Percentiles rank a stretch among this genome's conserved stretches.
Conservation (phyloP, 305 asterid genomes). For the Petunia hybrid region DNA sequence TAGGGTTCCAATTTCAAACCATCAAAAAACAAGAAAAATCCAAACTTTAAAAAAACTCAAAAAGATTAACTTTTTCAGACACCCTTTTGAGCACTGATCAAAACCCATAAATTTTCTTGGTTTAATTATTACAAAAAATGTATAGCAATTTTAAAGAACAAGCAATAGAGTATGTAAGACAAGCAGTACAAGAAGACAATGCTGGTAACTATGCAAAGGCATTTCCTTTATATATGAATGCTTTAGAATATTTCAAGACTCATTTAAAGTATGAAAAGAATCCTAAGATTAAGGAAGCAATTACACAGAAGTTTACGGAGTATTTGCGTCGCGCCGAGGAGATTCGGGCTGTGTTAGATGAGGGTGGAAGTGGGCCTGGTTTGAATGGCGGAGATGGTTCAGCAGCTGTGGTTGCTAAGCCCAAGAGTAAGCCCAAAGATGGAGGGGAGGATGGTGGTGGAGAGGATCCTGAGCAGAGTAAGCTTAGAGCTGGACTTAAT, state of each 20-base stretch:
- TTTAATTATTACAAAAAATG: slow-evolving; percentile 48
- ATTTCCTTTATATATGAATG: slow-evolving; percentile 91
- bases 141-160: slow-evolving; percentile 98
- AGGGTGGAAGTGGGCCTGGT: slow-evolving; percentile 81
- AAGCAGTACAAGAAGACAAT: slow-evolving; percentile 93
- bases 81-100: slow-evolving; percentile 13
- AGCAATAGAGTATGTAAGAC: slow-evolving; percentile 93
- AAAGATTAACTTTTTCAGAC: background rate
- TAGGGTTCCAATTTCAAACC: background rate
- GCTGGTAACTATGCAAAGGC: slow-evolving; percentile 92
- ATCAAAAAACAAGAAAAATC: slow-evolving; percentile 38
- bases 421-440: slow-evolving; percentile 80
- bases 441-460: slow-evolving; percentile 64
- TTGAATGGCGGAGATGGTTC: slow-evolving; percentile 79
- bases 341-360: slow-evolving; percentile 87
- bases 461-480: slow-evolving; percentile 85
- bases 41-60: background rate
- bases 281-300: slow-evolving; percentile 95
- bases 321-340: slow-evolving; percentile 97
- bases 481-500: slow-evolving; percentile 83
- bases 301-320: slow-evolving; percentile 92
- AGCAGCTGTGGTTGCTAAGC: slow-evolving; percentile 78
- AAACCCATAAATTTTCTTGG: slow-evolving; percentile 17
- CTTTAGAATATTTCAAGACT: slow-evolving; percentile 89
- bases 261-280: slow-evolving; percentile 97